Conservation (phyloP, 2,329 filamentous ascomycete genomes). For the Pseudogymnoascus sp. region DNA sequence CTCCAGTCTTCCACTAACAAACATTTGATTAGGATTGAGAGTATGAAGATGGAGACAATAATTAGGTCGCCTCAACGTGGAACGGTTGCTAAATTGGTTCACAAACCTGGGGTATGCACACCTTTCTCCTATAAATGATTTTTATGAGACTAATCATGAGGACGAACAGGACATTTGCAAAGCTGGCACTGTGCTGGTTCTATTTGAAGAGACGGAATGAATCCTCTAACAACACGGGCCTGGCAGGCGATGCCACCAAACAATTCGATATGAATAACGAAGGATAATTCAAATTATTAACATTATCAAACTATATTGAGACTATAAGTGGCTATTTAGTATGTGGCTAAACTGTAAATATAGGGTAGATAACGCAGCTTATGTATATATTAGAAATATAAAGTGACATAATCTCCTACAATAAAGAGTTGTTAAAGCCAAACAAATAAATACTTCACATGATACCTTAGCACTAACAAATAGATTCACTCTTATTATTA, state of each 20-base stretch:
- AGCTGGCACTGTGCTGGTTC: slow-evolving; percentile 64
- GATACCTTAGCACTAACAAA: neutral
- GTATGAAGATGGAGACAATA: slow-evolving; percentile 86
- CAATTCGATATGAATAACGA: slow-evolving; percentile 2
- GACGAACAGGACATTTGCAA: slow-evolving; percentile 63
- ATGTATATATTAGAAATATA: neutral
- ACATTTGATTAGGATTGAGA: slow-evolving; percentile 54
- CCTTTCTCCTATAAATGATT: slow-evolving; percentile 10
- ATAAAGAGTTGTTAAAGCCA: neutral
- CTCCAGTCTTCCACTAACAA: neutral
- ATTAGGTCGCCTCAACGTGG: slow-evolving; percentile 70
- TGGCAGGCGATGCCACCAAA: neutral
- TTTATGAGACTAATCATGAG: slow-evolving; percentile 13
- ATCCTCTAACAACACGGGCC: neutral
- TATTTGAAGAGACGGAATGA: slow-evolving; percentile 50
- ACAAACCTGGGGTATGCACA: slow-evolving; percentile 61
- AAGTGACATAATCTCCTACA: neutral
- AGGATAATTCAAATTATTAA: neutral
- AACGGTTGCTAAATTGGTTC: slow-evolving; percentile 62
- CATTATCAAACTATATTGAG: neutral
- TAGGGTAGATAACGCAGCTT: neutral
- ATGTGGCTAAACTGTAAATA: neutral
- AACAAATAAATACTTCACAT: neutral
- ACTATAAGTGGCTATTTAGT: neutral
- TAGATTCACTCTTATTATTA: no score